Evolutionary conservation across 371 early-diverging fungal genomes (phyloP).

Genomic region (Lichtheimia ramosa): DNA sequence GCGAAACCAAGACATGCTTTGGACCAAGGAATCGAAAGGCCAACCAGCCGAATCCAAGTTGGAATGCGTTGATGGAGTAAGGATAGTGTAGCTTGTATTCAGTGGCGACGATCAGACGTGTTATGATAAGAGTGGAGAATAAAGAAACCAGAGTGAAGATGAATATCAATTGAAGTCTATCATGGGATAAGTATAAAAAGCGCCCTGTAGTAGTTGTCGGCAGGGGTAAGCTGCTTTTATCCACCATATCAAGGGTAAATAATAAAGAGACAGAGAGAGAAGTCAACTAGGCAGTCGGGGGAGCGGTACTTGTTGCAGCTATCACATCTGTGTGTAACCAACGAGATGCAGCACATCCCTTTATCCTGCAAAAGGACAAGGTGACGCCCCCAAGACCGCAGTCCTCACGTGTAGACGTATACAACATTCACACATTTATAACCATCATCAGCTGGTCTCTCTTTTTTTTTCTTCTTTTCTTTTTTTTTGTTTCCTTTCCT

Average conservation of each 20-base stretch:
- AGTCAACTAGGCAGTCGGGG: no score
- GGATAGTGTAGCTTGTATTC: constrained; percentile 17
- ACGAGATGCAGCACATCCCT: no score
- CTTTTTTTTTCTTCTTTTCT: neutral
- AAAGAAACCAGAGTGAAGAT: constrained; percentile 8
- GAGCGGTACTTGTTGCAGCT: neutral
- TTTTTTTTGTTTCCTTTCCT: neutral
- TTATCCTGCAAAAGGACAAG: no score
- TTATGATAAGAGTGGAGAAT: constrained; percentile 3
- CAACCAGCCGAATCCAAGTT: constrained; percentile 8
- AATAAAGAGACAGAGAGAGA: neutral
- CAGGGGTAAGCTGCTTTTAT: neutral
- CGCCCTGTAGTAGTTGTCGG: neutral
- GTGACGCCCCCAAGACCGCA: no score
- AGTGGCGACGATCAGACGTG: neutral
- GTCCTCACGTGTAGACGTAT: no score
- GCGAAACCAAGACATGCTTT: neutral
- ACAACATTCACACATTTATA: no score
- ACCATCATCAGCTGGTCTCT: neutral
- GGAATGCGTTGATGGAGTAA: constrained; percentile 7
- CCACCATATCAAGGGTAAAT: neutral
- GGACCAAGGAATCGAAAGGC: neutral
- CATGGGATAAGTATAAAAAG: neutral
- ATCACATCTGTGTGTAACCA: no score
- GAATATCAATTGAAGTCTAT: neutral